Percentiles rank a stretch among this genome's conserved stretches.
Evolutionary conservation across 169 alveolate species (phyloP).

Genomic region (Ichthyophthirius multifiliis): DNA sequence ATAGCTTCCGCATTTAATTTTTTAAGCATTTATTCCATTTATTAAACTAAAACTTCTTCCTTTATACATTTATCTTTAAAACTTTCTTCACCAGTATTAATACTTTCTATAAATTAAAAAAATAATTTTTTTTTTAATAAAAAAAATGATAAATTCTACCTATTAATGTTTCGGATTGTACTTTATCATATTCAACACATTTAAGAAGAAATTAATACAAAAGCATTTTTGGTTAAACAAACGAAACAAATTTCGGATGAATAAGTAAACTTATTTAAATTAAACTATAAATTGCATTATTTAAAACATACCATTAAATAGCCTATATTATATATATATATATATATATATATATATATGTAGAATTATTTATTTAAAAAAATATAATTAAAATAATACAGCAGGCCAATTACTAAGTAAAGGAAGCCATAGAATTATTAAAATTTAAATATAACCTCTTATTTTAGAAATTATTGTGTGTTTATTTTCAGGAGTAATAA

Average conservation of each 20-base stretch:
- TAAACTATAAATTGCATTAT: constrained; percentile 24
- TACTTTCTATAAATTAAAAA: constrained; percentile 1
- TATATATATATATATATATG: not conserved
- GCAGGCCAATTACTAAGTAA: constrained; percentile 39
- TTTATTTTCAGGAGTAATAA: constrained; percentile 38
- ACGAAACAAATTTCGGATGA: constrained; percentile 11
- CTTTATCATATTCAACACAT: constrained; percentile 39
- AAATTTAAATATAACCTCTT: constrained; percentile 23
- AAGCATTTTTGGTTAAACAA: constrained; percentile 38
- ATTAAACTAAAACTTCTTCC: constrained; percentile 22
- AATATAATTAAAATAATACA: no score
- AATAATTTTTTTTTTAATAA: not conserved
- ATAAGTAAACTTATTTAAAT: constrained; percentile 20
- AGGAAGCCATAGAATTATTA: constrained; percentile 39
- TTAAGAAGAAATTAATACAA: constrained; percentile 25
- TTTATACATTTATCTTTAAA: constrained; percentile 23
- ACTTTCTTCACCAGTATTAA: constrained; percentile 37
- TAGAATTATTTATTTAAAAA: not conserved
- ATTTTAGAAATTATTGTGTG: constrained; percentile 36
- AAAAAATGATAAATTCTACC: not conserved
- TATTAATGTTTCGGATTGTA: constrained; percentile 3
- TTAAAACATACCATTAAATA: constrained; percentile 20
- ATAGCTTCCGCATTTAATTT: constrained; percentile 26
- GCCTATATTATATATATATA: not conserved
- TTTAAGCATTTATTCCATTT: constrained; percentile 12